These are phyloP conservation scores for Vanderwaltozyma verrucispora DNA, from an alignment of 805 yeast species.

Conservation along the genomic window DNA sequence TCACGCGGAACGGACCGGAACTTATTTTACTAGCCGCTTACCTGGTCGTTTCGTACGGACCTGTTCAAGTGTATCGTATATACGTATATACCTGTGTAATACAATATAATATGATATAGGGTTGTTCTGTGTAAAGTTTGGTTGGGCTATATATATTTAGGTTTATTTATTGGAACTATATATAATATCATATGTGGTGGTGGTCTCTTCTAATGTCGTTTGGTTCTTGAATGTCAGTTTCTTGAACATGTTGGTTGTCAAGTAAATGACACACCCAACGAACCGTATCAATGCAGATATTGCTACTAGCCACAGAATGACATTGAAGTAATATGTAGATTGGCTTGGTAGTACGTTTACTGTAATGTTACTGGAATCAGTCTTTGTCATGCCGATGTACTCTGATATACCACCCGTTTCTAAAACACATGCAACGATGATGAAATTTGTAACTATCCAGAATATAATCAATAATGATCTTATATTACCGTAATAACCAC, in stretches of 20 bases:
- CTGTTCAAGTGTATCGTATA: too few relatives aligned
- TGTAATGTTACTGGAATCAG: constrained; percentile 1
- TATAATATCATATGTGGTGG: too few relatives aligned
- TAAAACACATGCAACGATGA: constrained; percentile 70
- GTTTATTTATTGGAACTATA: too few relatives aligned
- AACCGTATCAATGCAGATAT: constrained; percentile 78
- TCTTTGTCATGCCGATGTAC: constrained; percentile 17
- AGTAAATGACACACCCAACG: constrained; percentile 55
- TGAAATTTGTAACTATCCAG: constrained; percentile 83
- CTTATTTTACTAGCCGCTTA: too few relatives aligned
- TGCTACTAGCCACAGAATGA: constrained; percentile 89
- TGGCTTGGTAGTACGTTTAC: constrained; percentile 24
- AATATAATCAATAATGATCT: constrained; percentile 79
- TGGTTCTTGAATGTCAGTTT: not conserved
- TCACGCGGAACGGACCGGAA: too few relatives aligned
- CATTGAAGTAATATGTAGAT: constrained; percentile 62
- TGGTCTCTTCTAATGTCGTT: not conserved
- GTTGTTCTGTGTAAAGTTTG: too few relatives aligned
- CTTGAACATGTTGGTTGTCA: not conserved
- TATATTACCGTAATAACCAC: constrained; percentile 80
- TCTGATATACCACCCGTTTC: constrained; percentile 70
- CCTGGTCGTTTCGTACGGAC: too few relatives aligned
- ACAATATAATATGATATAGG: too few relatives aligned
- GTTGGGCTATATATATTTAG: too few relatives aligned
- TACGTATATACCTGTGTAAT: too few relatives aligned